Conservation (phyloP, 2,329 filamentous ascomycete species). For the Trichoderma cornu-damae region DNA sequence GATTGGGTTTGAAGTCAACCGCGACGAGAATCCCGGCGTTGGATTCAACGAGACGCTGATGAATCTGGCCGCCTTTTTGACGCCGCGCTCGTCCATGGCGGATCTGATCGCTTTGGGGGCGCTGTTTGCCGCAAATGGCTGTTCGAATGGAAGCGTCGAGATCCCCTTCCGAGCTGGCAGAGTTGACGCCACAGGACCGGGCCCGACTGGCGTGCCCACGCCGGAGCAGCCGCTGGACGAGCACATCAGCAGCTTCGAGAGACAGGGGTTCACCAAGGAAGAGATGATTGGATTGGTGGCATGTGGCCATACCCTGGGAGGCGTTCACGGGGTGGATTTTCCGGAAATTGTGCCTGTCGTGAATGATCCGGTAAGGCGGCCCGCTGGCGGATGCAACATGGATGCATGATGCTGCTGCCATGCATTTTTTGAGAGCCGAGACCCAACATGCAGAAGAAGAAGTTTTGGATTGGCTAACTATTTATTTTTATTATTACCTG, state of each 20-base stretch:
- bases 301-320: slow-evolving; percentile 27
- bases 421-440: neutral
- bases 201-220: slow-evolving; percentile 18
- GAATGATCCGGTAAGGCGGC: slow-evolving; percentile 6
- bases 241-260: slow-evolving; percentile 18
- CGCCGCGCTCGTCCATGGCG: slow-evolving; percentile 22
- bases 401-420: too few species aligned
- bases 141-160: slow-evolving; percentile 6
- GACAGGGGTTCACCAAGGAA: slow-evolving; percentile 22
- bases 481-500: too few species aligned
- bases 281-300: slow-evolving; percentile 28
- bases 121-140: slow-evolving; percentile 11
- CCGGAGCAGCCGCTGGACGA: slow-evolving; percentile 18
- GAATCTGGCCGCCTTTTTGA: slow-evolving; percentile 26
- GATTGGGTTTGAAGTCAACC: slow-evolving; percentile 30
- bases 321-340: slow-evolving; percentile 26
- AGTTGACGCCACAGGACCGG: slow-evolving; percentile 19
- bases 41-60: slow-evolving; percentile 31
- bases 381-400: too few species aligned
- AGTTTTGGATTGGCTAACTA: too few species aligned
- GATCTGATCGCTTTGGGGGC: slow-evolving; percentile 27
- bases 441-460: too few species aligned
- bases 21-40: slow-evolving; percentile 28
- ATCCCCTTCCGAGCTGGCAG: slow-evolving; percentile 10
- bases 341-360: slow-evolving; percentile 24